Conservation (phyloP, 192 early-diverging fungal genomes). For the Chytriomyces confervae region DNA sequence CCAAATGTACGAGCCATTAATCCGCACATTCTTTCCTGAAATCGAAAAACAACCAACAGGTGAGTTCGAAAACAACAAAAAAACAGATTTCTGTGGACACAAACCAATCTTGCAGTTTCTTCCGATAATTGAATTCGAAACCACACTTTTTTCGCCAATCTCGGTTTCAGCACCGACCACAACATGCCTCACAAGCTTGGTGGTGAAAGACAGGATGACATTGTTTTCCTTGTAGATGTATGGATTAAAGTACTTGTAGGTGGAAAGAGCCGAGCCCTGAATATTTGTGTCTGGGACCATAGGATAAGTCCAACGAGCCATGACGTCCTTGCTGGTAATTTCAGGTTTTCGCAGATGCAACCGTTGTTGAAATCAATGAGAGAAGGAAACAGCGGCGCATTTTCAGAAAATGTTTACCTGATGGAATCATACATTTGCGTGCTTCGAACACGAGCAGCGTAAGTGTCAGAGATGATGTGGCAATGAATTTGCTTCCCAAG, state of each 20-base stretch:
- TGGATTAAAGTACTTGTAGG: constrained; percentile 77
- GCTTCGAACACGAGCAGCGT: constrained; percentile 70
- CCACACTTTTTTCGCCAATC: constrained; percentile 74
- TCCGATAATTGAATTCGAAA: constrained; percentile 86
- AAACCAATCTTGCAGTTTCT: constrained; percentile 73
- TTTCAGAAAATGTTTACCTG: constrained; percentile 39
- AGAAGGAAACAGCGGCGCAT: constrained; percentile 25
- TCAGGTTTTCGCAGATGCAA: too few species aligned
- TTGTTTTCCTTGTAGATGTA: constrained; percentile 84
- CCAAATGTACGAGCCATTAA: constrained; percentile 88
- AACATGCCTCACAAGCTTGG: constrained; percentile 75
- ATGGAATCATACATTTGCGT: constrained; percentile 78
- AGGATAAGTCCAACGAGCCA: constrained; percentile 93
- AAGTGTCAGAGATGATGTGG: constrained; percentile 72
- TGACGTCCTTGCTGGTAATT: constrained; percentile 73
- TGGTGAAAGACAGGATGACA: constrained; percentile 71
- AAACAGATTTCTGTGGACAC: not conserved
- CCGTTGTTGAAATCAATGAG: not conserved
- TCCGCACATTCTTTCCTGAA: constrained; percentile 70
- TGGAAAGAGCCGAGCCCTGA: constrained; percentile 52
- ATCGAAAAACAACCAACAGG: not conserved
- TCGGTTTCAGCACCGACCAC: constrained; percentile 77
- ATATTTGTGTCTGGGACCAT: constrained; percentile 89
- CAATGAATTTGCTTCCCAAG: constrained; percentile 85
- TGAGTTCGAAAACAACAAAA: not conserved